Conservation (phyloP, 768 basidiomycete species). For the Tylopilus subfusipes region DNA sequence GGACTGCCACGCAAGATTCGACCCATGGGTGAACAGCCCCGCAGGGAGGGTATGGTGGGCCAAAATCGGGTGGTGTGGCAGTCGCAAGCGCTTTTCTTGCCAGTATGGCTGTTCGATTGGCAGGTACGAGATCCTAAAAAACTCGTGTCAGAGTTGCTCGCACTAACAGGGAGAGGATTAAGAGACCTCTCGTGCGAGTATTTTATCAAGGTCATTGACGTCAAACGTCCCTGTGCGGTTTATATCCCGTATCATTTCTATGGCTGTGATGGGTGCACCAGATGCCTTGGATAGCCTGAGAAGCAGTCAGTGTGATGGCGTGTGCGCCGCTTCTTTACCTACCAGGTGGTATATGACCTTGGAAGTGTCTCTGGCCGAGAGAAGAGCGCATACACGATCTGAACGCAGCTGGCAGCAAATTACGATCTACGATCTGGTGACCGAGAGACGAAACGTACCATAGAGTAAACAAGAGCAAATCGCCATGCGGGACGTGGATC, state of each 20-base stretch:
- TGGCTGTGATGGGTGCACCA: slow-evolving; percentile 54
- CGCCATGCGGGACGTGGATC: slow-evolving; percentile 77
- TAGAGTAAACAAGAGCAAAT: slow-evolving; percentile 74
- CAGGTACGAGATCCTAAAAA: slow-evolving; percentile 49
- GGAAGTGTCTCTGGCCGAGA: slow-evolving; percentile 82
- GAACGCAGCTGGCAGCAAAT: slow-evolving; percentile 55
- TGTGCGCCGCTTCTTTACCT: slow-evolving; percentile 9
- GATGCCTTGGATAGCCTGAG: slow-evolving; percentile 69
- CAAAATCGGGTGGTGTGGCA: slow-evolving; percentile 39
- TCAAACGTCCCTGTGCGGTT: slow-evolving; percentile 58
- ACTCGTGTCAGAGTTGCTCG: neutral
- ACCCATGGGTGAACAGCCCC: slow-evolving; percentile 74
- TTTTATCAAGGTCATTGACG: slow-evolving; percentile 50
- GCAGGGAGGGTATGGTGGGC: slow-evolving; percentile 56
- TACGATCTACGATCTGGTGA: neutral
- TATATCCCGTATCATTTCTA: slow-evolving; percentile 59
- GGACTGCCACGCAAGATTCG: slow-evolving; percentile 47
- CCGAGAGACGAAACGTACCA: slow-evolving; percentile 44
- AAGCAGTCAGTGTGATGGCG: neutral
- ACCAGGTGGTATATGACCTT: slow-evolving; percentile 75
- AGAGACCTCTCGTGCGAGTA: slow-evolving; percentile 49
- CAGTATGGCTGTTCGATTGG: slow-evolving; percentile 49
- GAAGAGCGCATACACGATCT: slow-evolving; percentile 80
- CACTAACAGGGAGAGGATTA: neutral
- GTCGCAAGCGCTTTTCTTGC: slow-evolving; percentile 38